A percentile compares a stretch with the other conserved stretches of the same genome.
Conservation (phyloP, 179 eudicot genomes). For the Dionaea muscipula region DNA sequence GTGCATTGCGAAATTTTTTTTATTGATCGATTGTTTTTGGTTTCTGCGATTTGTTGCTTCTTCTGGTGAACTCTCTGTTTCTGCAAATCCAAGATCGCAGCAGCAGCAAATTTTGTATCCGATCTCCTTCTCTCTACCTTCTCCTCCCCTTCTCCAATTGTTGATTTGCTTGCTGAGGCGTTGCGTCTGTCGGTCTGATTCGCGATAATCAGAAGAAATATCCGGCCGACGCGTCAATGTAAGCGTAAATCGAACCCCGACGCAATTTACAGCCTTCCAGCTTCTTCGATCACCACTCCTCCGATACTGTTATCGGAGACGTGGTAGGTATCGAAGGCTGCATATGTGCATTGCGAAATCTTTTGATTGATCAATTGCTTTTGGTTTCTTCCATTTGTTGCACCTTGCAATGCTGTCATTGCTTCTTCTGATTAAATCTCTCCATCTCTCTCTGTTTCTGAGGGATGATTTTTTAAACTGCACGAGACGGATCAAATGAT, state of each 20-base stretch:
- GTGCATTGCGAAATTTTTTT: background rate
- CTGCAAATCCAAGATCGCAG: no score
- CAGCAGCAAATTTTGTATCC: no score
- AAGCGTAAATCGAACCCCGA: conserved; percentile 31
- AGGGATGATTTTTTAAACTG: no score
- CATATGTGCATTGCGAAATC: background rate
- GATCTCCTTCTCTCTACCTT: no score
- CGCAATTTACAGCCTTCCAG: background rate
- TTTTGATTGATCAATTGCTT: background rate
- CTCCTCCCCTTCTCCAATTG: no score
- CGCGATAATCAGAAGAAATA: background rate
- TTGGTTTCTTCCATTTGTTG: background rate
- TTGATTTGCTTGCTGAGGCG: conserved; percentile 52
- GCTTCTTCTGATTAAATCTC: conserved; percentile 35
- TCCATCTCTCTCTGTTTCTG: no score
- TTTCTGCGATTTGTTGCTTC: no score
- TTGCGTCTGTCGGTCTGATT: conserved; percentile 40
- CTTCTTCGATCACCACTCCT: conserved; percentile 11
- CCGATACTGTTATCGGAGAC: background rate
- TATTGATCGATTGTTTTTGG: background rate
- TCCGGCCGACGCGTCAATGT: conserved; percentile 49
- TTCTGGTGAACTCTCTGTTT: background rate
- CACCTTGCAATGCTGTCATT: background rate
- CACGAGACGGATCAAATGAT: no score
- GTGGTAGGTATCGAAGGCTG: conserved; percentile 5